Evolutionary conservation across 78 protist genomes (phyloP), one percentile per base, ranked within the genome.

Genomic region (Dictyostelium purpureum): DNA sequence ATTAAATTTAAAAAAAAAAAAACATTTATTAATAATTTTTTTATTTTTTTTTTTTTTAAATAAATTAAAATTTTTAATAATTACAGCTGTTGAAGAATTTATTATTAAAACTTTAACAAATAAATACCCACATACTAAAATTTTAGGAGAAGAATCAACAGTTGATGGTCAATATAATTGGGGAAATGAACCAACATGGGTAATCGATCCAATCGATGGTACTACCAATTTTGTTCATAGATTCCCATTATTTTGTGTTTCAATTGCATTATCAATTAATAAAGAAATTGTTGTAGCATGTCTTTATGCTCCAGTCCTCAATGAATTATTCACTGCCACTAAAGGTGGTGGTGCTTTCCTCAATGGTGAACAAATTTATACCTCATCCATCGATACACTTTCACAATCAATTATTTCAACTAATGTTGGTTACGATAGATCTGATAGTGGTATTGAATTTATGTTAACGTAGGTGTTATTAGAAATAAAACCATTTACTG

Each of bases 151-250:
- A 33, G 94, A 89, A 45, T 77, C 94, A 51, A 77, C 94, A 51
- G 57, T 61, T 43, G 94, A 77, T 65, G 94, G 85, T 40, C 37
- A 63, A 26, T 75, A 74, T 33, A 45, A 54, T 31, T 90, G 89
- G 83, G 80, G 94, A 4, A 88, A 90, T 51, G 95, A 56, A 5
- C 95, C 96, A n/a, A 96, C 98, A 7, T 97, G 97, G 97, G 79
- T 97, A 33, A 63, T 93, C 38, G 98, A 97, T 71, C 98, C 98
- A 11, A 65, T 97, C 40, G 98, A 97, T 79, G 98, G 98, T 57
- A 97, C 98, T 24, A 97, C 97, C 6, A 97, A 97, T 59, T 96
- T 96, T 75, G 97, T 91, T 19, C 95, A 94, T 28, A 74, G 92
- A 54, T 75, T 95, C 87, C 95, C 95, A 73, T 81, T 79, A 28